These are phyloP conservation scores for Alternaria gansuensis DNA, from an alignment of 2,329 filamentous ascomycete species.

Conservation along the genomic window DNA sequence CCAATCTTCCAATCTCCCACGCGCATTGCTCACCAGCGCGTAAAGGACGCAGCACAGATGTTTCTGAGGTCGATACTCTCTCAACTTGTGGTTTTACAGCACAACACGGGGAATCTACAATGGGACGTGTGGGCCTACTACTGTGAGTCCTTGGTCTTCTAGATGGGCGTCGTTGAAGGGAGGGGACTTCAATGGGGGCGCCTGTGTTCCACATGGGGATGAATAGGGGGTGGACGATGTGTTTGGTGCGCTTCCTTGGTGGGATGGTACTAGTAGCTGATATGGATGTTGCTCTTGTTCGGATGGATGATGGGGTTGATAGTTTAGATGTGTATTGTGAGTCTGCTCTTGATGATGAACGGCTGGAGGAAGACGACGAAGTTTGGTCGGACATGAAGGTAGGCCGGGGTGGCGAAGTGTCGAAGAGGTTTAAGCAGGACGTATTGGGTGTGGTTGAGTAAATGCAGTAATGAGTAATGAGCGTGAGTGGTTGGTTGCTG, in stretches of 20 bases:
- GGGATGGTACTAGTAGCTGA: background rate
- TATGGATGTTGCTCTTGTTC: background rate
- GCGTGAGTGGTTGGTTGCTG: background rate
- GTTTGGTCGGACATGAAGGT: background rate
- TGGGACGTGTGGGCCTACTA: background rate
- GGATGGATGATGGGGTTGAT: background rate
- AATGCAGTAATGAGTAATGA: background rate
- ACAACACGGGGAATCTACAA: background rate
- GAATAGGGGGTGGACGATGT: background rate
- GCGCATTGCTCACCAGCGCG: background rate
- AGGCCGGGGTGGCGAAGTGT: background rate
- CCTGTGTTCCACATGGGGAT: background rate
- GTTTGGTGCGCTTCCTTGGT: background rate
- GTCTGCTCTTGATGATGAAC: background rate
- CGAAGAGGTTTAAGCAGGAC: background rate
- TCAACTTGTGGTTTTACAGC: background rate
- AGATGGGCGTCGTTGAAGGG: background rate
- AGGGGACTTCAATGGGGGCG: background rate
- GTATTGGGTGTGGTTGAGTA: background rate
- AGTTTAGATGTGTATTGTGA: background rate
- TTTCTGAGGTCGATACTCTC: background rate
- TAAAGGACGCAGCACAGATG: background rate
- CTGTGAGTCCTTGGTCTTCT: too few species aligned
- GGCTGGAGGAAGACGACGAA: fast-evolving
- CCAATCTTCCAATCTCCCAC: background rate